Evolutionary conservation across 2,329 filamentous ascomycete species (phyloP), one percentile per base, ranked within the genome.

Genomic region (Diaporthe eres): DNA sequence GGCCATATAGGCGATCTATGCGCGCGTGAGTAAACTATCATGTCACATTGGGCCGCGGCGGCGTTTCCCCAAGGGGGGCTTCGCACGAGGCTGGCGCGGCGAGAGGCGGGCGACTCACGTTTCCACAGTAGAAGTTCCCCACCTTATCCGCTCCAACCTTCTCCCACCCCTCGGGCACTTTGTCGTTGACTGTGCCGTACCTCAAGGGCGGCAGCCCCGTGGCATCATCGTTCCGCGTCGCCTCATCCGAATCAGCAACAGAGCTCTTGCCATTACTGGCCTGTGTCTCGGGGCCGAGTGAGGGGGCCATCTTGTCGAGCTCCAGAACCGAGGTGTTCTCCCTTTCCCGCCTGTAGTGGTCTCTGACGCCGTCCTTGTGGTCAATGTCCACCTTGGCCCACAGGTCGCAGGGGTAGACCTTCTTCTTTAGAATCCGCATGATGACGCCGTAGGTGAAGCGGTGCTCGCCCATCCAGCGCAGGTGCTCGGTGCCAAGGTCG

Each of bases 41-140:
- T 12, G 31, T 51, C 0, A 39, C 13, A 75, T 17, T 17, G 63
- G 44, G 19, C 63, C 28, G 28, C 19, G 28, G 53, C 42, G 10
- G 17, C 49, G 42, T 10, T 19, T 28, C 34, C 34, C 34, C 34
- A 34, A 34, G 25, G 6, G 25, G n/a, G 39, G 8, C 1, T 2
- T 39, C 13, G 25, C 17, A 39, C 2, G 13, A 2, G 60, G 60
- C n/a, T 39, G 58, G n/a, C n/a, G 60, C 25, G 10, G n/a, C 28
- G 10, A 28, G 37, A 25, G 42, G 42, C 37, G 47, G 47, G 49
- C 8, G 12, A 86, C 91, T 86, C 82, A 93, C 92, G 83, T 98
- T 99, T 77, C 97, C 97, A 44, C 93, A 94, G 85, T 97, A 98
- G 83, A 99, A 98, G 81, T 95, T 98, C 63, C 95, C 95, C 74